Percentiles rank a stretch among this genome's conserved stretches.
These are phyloP conservation scores for Populus ilicifolia DNA, from an alignment of 345 rosid genomes.

Conservation along the genomic window DNA sequence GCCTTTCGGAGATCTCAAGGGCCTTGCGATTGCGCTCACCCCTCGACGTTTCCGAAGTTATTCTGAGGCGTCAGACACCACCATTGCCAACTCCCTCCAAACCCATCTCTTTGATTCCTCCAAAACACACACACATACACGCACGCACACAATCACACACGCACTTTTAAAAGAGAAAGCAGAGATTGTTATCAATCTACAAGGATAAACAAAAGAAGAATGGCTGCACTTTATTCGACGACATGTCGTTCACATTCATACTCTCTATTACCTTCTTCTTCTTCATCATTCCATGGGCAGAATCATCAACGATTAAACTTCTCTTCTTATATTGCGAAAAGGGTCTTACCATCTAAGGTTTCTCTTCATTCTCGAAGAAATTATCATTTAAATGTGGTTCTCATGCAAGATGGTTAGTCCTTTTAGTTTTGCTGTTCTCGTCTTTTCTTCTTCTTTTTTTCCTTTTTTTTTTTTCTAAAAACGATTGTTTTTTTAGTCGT, in stretches of 20 bases:
- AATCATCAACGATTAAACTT: conserved; percentile 33
- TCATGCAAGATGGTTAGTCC: conserved; percentile 38
- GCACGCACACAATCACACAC: neutral
- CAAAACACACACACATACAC: neutral
- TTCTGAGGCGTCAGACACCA: neutral
- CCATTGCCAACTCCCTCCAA: conserved; percentile 4
- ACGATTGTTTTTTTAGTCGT: neutral
- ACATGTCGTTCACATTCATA: conserved; percentile 25
- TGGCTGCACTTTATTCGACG: conserved; percentile 61
- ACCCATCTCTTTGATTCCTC: neutral
- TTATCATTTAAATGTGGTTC: conserved; percentile 31
- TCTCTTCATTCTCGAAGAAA: conserved; percentile 38
- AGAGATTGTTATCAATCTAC: neutral
- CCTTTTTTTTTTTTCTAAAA: neutral
- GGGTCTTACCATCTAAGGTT: conserved; percentile 36
- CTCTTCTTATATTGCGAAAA: conserved; percentile 27
- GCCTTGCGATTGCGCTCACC: conserved; percentile 35
- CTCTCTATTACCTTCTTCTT: conserved; percentile 23
- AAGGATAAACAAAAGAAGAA: conserved; percentile 5
- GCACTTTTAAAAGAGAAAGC: neutral
- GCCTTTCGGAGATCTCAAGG: conserved; percentile 88
- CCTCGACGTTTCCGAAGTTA: conserved; percentile 62
- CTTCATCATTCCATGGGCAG: conserved; percentile 24
- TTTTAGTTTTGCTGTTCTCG: conserved; percentile 33
- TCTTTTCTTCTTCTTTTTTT: conserved; percentile 14